Conservation (phyloP, 2,329 filamentous ascomycete species). For the Dactylellina drechsleri region DNA sequence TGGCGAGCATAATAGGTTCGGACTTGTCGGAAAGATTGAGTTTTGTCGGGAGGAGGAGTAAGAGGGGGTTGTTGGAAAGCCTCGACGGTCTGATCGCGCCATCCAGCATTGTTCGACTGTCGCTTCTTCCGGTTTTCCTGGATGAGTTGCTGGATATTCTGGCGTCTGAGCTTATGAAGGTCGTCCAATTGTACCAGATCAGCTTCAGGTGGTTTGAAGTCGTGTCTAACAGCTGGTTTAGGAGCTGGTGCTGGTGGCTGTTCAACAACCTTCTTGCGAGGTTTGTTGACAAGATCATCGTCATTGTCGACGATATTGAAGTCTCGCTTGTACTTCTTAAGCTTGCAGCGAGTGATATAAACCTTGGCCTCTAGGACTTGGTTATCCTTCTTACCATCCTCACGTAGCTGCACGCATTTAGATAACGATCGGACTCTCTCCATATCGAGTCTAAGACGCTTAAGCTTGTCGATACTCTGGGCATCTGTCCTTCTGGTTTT, state of each 20-base stretch:
- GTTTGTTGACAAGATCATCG: conserved; percentile 92
- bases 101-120: conserved; percentile 45
- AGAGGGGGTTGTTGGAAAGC: conserved; percentile 36
- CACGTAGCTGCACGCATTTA: conserved; percentile 79
- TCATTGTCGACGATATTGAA: conserved; percentile 91
- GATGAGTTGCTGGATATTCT: conserved; percentile 41
- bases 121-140: conserved; percentile 33
- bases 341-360: conserved; percentile 81
- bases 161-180: conserved; percentile 42
- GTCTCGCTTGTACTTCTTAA: conserved; percentile 89
- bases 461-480: conserved; percentile 92
- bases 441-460: conserved; percentile 87
- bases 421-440: conserved; percentile 88
- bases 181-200: conserved; percentile 48
- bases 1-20: conserved; percentile 46
- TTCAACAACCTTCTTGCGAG: conserved; percentile 76
- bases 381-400: conserved; percentile 80
- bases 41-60: conserved; percentile 34
- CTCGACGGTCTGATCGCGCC: conserved; percentile 50
- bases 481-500: conserved; percentile 95
- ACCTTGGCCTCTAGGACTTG: conserved; percentile 78
- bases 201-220: conserved; percentile 60
- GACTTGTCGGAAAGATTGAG: conserved; percentile 38
- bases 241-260: conserved; percentile 71
- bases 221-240: conserved; percentile 65